Conservation (phyloP, 2,329 filamentous ascomycete genomes). For the Chrysoporthe deuterocubensis region DNA sequence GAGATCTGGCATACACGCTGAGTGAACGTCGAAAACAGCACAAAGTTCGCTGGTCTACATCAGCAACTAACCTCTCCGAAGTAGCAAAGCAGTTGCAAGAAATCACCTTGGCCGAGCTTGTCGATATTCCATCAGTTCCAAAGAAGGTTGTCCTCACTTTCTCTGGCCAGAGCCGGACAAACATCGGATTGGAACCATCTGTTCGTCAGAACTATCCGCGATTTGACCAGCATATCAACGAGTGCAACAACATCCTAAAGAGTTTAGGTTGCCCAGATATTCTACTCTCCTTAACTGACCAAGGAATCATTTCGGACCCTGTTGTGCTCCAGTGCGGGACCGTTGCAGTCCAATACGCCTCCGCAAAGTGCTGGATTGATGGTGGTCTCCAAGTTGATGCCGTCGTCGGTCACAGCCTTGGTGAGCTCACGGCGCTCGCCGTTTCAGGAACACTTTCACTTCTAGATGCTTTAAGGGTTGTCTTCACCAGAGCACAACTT, state of each 20-base stretch:
- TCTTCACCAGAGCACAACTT: constrained; percentile 38
- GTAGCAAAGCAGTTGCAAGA: constrained; percentile 34
- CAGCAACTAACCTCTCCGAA: constrained; percentile 37
- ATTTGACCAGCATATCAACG: no score
- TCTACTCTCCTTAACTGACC: constrained; percentile 43
- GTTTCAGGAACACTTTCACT: constrained; percentile 37
- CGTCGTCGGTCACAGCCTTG: constrained; percentile 43
- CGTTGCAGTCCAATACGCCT: constrained; percentile 7
- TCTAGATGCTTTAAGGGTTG: constrained; percentile 35
- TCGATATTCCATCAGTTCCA: constrained; percentile 35
- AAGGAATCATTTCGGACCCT: constrained; percentile 30
- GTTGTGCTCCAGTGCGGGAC: background rate
- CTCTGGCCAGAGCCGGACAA: no score
- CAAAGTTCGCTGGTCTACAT: constrained; percentile 28
- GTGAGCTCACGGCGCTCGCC: constrained; percentile 40
- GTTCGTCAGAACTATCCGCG: no score
- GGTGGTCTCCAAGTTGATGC: constrained; percentile 36
- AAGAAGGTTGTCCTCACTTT: no score
- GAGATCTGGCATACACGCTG: background rate
- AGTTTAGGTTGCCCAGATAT: constrained; percentile 24
- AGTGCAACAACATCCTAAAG: no score
- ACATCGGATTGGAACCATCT: no score
- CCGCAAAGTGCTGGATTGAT: constrained; percentile 37
- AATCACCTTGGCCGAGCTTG: constrained; percentile 25
- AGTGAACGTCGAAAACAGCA: background rate